A percentile compares a stretch with the other conserved stretches of the same genome.
phyloP scores from a whole-genome alignment of 129 eudicot genomes.

The Rutidosis leptorrhynchoides region DNA sequence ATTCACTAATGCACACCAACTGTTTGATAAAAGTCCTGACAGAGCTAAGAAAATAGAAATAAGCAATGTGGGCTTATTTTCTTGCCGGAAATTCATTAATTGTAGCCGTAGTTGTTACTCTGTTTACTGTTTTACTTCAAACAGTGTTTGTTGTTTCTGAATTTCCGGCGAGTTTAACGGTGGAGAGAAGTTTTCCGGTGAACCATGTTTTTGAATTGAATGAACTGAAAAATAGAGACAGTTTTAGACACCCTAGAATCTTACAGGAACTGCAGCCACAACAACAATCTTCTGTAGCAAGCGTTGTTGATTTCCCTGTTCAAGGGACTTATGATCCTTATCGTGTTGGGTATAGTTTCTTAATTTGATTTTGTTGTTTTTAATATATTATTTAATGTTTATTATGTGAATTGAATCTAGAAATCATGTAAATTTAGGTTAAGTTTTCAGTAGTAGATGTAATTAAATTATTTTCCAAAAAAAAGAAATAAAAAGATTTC shows the following conservation, averaged over 20 bases:
- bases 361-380: too few relatives aligned
- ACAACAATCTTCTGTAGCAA: too few relatives aligned
- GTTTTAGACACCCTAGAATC: conserved; percentile 60
- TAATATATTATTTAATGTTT: too few relatives aligned
- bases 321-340: too few relatives aligned
- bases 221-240: conserved; percentile 64
- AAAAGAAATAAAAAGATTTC: too few relatives aligned
- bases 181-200: conserved; percentile 71
- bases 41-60: background rate
- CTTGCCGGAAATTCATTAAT: conserved; percentile 31
- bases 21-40: conserved; percentile 24
- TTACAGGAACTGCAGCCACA: conserved; percentile 56
- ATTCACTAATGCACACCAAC: conserved; percentile 20
- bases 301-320: too few relatives aligned
- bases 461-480: too few relatives aligned
- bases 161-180: conserved; percentile 46
- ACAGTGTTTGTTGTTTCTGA: conserved; percentile 41
- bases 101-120: conserved; percentile 26
- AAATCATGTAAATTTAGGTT: too few relatives aligned
- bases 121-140: conserved; percentile 27
- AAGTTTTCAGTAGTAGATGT: too few relatives aligned
- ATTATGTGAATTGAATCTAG: too few relatives aligned
- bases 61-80: conserved; percentile 40
- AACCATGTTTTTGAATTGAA: conserved; percentile 52
- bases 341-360: too few relatives aligned